A percentile compares a stretch with the other conserved stretches of the same genome.
Conservation (phyloP, 1,284 basidiomycete species). For the Ustilago trichophora region DNA sequence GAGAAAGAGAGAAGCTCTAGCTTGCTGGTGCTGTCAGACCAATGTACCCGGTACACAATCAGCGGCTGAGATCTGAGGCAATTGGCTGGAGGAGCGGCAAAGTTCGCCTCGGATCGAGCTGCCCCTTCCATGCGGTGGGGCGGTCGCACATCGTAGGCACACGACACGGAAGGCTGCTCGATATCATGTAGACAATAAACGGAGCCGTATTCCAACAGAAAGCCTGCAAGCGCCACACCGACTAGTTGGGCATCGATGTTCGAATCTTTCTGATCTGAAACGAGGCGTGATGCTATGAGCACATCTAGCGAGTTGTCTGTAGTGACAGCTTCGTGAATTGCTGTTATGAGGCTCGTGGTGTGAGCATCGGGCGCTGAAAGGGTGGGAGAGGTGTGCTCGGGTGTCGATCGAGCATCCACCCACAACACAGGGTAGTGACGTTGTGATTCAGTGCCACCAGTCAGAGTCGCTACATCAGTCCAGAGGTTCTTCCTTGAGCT, state of each 20-base stretch:
- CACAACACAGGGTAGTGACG: slow-evolving; percentile 1
- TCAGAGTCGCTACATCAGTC: background rate
- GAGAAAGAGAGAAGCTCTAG: slow-evolving; percentile 25
- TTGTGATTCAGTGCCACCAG: too few relatives aligned
- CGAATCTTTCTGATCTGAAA: background rate
- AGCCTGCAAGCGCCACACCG: slow-evolving; percentile 23
- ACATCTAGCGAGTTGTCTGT: background rate
- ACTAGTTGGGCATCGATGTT: slow-evolving; percentile 15
- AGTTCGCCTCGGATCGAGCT: background rate
- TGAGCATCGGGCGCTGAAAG: slow-evolving; percentile 8
- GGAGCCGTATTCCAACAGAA: slow-evolving; percentile 26
- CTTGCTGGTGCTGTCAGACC: background rate
- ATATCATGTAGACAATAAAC: slow-evolving; percentile 22
- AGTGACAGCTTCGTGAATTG: background rate
- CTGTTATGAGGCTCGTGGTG: background rate
- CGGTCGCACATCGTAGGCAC: slow-evolving; percentile 5
- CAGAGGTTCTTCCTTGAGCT: slow-evolving; percentile 13
- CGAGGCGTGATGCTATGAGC: slow-evolving; percentile 7
- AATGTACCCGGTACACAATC: slow-evolving; percentile 3
- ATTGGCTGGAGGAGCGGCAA: slow-evolving; percentile 14
- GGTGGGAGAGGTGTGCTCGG: slow-evolving; percentile 6
- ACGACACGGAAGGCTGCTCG: background rate
- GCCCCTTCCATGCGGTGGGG: background rate
- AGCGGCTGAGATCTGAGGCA: slow-evolving; percentile 20
- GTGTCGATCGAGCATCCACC: slow-evolving; percentile 9